Percentiles rank a stretch among this genome's conserved stretches.
Conservation (phyloP, 805 yeast genomes). For the Jamesozyma jinghongensis region DNA sequence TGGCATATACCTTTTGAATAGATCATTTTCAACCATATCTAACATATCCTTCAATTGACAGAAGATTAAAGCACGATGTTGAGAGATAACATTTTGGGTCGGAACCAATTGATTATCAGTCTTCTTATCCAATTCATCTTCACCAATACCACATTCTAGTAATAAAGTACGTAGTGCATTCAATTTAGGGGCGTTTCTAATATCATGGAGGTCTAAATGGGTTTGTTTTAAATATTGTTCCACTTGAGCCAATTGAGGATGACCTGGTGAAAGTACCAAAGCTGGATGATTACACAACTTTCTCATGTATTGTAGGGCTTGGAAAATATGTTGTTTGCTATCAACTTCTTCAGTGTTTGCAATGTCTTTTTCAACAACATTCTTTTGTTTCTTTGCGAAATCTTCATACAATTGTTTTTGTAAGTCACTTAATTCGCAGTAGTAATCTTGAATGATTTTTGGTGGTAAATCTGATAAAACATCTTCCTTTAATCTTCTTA, state of each 20-base stretch:
- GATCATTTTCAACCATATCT: constrained; percentile 88
- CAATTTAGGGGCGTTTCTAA: constrained; percentile 85
- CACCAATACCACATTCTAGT: constrained; percentile 81
- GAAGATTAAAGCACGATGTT: constrained; percentile 89
- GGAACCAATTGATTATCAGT: constrained; percentile 31
- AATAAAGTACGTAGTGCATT: constrained; percentile 71
- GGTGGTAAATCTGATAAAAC: constrained; percentile 96
- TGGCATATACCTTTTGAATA: constrained; percentile 77
- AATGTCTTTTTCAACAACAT: constrained; percentile 57
- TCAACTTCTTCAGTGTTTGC: constrained; percentile 38
- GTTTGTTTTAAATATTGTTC: constrained; percentile 48
- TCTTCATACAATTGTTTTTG: constrained; percentile 84
- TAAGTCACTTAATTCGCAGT: constrained; percentile 87
- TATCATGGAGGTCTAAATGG: constrained; percentile 54
- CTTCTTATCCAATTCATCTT: constrained; percentile 30
- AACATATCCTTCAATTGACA: constrained; percentile 97
- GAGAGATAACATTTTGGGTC: constrained; percentile 59
- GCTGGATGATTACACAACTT: constrained; percentile 96
- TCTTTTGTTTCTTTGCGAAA: constrained; percentile 79
- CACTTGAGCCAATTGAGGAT: constrained; percentile 74
- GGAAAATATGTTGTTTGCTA: constrained; percentile 87
- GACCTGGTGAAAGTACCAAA: constrained; percentile 69
- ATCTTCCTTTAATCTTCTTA: constrained; percentile 92
- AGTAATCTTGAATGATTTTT: constrained; percentile 94
- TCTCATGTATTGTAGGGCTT: constrained; percentile 94